A percentile compares a stretch with the other conserved stretches of the same genome.
Evolutionary conservation across 805 yeast genomes (phyloP).

Genomic region (Wickerhamomyces alni): DNA sequence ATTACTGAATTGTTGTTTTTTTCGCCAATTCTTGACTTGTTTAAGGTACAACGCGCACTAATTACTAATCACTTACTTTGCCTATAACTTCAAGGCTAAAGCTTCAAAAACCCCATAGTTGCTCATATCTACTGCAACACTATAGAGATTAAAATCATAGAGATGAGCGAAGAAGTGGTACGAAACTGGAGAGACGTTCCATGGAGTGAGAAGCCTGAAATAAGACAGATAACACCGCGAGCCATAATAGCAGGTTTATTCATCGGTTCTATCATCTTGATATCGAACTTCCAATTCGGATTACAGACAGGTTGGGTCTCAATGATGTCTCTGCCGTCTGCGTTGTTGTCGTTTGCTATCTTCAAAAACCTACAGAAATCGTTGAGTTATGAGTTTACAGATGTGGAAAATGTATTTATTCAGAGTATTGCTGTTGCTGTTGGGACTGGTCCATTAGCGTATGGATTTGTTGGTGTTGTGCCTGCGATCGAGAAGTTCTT

Average conservation of each 20-base stretch:
- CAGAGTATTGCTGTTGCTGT: slow-evolving; percentile 95
- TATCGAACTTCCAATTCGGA: slow-evolving; percentile 94
- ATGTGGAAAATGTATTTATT: slow-evolving; percentile 89
- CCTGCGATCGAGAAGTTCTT: slow-evolving; percentile 93
- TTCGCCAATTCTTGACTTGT: no score
- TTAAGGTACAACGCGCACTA: no score
- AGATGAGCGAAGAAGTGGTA: no score
- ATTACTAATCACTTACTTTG: no score
- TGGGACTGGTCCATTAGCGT: slow-evolving; percentile 95
- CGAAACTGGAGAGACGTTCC: slow-evolving; percentile 17
- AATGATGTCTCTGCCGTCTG: slow-evolving; percentile 97
- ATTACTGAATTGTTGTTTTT: no score
- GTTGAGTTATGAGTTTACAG: slow-evolving; percentile 50
- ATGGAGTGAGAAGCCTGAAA: slow-evolving; percentile 36
- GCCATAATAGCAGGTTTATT: slow-evolving; percentile 69
- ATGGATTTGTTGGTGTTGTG: slow-evolving; percentile 90
- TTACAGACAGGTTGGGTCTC: slow-evolving; percentile 98
- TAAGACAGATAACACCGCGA: slow-evolving; percentile 66
- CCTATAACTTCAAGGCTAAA: no score
- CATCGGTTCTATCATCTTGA: slow-evolving; percentile 82
- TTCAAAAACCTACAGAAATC: slow-evolving; percentile 50
- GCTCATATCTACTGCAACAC: no score
- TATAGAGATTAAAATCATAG: no score
- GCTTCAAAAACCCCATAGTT: no score
- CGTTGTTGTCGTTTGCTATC: slow-evolving; percentile 77